A percentile compares a stretch with the other conserved stretches of the same genome.
Conservation (phyloP, 148 eudicot species). For the Pharnaceum exiguum region DNA sequence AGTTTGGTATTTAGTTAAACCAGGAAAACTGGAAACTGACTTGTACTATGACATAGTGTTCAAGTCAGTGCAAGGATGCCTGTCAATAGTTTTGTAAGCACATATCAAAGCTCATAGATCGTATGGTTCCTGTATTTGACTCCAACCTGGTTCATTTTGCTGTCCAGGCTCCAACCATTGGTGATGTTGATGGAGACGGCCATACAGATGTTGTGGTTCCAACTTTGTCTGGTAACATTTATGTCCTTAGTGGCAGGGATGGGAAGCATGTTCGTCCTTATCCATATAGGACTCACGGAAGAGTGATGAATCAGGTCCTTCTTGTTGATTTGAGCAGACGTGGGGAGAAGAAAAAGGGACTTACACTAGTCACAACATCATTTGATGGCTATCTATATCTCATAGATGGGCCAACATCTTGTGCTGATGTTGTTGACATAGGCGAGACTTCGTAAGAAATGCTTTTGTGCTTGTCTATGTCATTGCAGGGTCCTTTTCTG, state of each 20-base stretch:
- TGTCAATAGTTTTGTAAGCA: too few relatives aligned
- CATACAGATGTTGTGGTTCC: constrained; percentile 91
- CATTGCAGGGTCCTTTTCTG: not conserved
- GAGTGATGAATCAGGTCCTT: constrained; percentile 93
- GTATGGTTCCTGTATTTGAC: not conserved
- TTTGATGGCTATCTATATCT: constrained; percentile 97
- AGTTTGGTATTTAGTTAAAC: too few relatives aligned
- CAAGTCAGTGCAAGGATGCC: too few relatives aligned
- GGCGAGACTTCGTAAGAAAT: constrained; percentile 95
- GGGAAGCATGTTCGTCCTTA: constrained; percentile 80
- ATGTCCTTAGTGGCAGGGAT: constrained; percentile 92
- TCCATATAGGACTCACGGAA: constrained; percentile 96
- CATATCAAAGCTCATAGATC: too few relatives aligned
- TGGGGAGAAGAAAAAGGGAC: constrained; percentile 83
- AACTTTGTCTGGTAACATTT: constrained; percentile 82
- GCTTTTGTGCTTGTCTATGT: not conserved
- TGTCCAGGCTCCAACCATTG: constrained; percentile 71
- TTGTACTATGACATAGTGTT: too few relatives aligned
- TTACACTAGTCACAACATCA: constrained; percentile 85
- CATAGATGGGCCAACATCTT: constrained; percentile 92
- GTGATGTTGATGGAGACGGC: constrained; percentile 99
- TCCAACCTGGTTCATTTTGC: constrained; percentile 2
- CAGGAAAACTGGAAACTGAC: too few relatives aligned
- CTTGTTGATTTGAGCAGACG: constrained; percentile 86
- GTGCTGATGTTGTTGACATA: constrained; percentile 98